These are phyloP conservation scores for Daldinia caldariorum DNA, from an alignment of 495 filamentous ascomycete genomes.

Conservation along the genomic window DNA sequence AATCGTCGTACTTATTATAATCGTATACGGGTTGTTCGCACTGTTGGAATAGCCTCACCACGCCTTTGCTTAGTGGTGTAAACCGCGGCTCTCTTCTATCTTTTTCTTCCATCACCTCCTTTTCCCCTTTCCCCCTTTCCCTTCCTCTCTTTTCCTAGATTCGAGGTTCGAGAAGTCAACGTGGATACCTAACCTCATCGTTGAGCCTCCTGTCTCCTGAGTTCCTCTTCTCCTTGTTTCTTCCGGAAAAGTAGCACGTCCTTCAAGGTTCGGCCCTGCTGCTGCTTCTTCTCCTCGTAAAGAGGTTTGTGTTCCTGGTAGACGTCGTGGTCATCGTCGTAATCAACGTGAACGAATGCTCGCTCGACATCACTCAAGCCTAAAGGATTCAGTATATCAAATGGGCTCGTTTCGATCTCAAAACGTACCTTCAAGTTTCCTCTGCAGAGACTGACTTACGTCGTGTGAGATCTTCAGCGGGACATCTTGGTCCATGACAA, in stretches of 20 bases:
- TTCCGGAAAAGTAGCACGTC: slow-evolving; percentile 54
- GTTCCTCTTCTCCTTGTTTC: slow-evolving; percentile 42
- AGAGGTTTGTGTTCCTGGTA: slow-evolving; percentile 64
- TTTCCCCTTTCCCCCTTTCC: not conserved
- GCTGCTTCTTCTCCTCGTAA: slow-evolving; percentile 53
- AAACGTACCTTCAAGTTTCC: slow-evolving; percentile 60
- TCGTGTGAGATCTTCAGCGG: slow-evolving; percentile 64
- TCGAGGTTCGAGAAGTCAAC: not conserved
- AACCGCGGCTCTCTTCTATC: slow-evolving; percentile 12
- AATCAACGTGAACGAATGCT: slow-evolving; percentile 68
- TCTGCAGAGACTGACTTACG: slow-evolving; percentile 62
- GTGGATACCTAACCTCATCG: slow-evolving; percentile 3
- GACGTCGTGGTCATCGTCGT: slow-evolving; percentile 59
- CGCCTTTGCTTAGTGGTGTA: not conserved
- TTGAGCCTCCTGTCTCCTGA: slow-evolving; percentile 10
- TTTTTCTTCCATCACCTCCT: slow-evolving; percentile 1
- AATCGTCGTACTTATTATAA: slow-evolving; percentile 1
- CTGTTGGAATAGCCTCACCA: slow-evolving; percentile 3
- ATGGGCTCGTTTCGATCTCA: not conserved
- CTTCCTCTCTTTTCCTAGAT: not conserved
- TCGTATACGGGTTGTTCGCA: slow-evolving; percentile 5
- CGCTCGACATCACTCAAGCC: slow-evolving; percentile 62
- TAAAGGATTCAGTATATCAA: slow-evolving; percentile 15
- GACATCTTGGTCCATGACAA: slow-evolving; percentile 64
- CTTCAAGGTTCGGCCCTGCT: slow-evolving; percentile 46